phyloP scores from a whole-genome alignment of 352 stramenopile species.

The Phytophthora citrophthora region DNA sequence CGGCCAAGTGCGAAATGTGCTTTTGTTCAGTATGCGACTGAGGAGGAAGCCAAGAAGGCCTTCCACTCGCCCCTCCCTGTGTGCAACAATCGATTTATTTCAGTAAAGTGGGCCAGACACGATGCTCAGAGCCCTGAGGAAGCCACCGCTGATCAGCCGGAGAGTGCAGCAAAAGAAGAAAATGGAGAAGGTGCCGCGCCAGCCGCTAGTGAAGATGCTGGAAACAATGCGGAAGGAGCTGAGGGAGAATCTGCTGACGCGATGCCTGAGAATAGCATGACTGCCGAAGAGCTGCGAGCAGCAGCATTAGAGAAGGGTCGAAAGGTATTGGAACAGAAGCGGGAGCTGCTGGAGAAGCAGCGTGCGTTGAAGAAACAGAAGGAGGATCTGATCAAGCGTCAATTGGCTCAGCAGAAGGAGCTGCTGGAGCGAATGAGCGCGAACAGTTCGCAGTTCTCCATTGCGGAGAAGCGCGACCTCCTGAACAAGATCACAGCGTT shows the following conservation, averaged over 20 bases:
- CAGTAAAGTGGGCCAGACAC: constrained; percentile 88
- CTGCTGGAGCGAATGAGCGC: constrained; percentile 82
- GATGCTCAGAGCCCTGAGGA: constrained; percentile 74
- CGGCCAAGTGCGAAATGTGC: constrained; percentile 78
- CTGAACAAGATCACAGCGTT: constrained; percentile 86
- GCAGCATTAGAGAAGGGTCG: constrained; percentile 82
- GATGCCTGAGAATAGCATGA: constrained; percentile 65
- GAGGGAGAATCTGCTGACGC: constrained; percentile 22
- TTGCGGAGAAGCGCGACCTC: constrained; percentile 76
- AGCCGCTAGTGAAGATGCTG: constrained; percentile 4
- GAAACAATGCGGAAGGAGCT: constrained; percentile 25
- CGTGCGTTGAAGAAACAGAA: constrained; percentile 85
- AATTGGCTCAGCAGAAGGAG: constrained; percentile 84
- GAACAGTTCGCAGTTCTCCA: constrained; percentile 73
- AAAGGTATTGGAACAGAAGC: constrained; percentile 86
- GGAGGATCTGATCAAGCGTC: constrained; percentile 80
- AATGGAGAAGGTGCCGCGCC: constrained; percentile 26
- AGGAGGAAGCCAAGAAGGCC: constrained; percentile 84
- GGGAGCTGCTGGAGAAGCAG: constrained; percentile 88
- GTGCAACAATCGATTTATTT: constrained; percentile 92
- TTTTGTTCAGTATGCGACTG: constrained; percentile 87
- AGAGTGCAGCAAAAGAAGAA: constrained; percentile 37
- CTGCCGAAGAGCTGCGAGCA: constrained; percentile 70
- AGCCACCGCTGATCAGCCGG: constrained; percentile 47
- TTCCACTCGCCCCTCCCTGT: constrained; percentile 89